Evolutionary conservation across 2,329 filamentous ascomycete species (phyloP).

Genomic region (Epichloe gansuensis): DNA sequence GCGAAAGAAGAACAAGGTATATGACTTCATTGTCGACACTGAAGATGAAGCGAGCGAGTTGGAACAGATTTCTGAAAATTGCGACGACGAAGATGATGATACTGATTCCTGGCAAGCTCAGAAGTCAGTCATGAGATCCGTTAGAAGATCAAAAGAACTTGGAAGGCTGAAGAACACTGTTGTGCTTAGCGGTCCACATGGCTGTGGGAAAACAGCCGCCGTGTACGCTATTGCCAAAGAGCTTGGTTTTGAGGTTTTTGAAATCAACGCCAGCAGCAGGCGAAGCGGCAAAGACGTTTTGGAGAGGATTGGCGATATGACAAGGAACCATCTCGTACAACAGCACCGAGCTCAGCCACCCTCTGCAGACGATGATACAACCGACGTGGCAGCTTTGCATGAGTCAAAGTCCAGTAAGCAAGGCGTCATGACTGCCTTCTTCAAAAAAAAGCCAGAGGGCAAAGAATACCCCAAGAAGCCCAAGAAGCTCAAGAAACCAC

Average conservation of each 20-base stretch:
- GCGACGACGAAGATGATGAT: conserved; percentile 42
- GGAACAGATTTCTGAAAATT: conserved; percentile 53
- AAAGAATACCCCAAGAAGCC: conserved; percentile 15
- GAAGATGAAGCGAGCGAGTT: conserved; percentile 62
- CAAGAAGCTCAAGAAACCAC: conserved; percentile 18
- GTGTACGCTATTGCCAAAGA: conserved; percentile 89
- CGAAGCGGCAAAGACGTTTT: conserved; percentile 81
- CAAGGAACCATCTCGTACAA: conserved; percentile 77
- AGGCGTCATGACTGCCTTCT: conserved; percentile 69
- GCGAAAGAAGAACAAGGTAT: conserved; percentile 59
- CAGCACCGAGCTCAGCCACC: conserved; percentile 26
- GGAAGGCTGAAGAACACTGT: conserved; percentile 57
- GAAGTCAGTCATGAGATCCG: conserved; percentile 42
- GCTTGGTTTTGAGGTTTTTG: conserved; percentile 85
- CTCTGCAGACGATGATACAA: conserved; percentile 12
- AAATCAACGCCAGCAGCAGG: conserved; percentile 75
- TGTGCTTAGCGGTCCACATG: conserved; percentile 78
- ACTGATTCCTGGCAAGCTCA: conserved; percentile 24
- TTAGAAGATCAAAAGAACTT: conserved; percentile 27
- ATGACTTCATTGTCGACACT: conserved; percentile 68
- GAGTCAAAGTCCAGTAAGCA: conserved; percentile 59
- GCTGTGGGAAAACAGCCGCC: conserved; percentile 85
- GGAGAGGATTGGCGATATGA: conserved; percentile 94
- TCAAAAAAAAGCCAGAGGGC: conserved; percentile 40
- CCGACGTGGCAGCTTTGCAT: conserved; percentile 23